Conservation (phyloP, 345 rosid species). For the Rhodamnia rubescens region DNA sequence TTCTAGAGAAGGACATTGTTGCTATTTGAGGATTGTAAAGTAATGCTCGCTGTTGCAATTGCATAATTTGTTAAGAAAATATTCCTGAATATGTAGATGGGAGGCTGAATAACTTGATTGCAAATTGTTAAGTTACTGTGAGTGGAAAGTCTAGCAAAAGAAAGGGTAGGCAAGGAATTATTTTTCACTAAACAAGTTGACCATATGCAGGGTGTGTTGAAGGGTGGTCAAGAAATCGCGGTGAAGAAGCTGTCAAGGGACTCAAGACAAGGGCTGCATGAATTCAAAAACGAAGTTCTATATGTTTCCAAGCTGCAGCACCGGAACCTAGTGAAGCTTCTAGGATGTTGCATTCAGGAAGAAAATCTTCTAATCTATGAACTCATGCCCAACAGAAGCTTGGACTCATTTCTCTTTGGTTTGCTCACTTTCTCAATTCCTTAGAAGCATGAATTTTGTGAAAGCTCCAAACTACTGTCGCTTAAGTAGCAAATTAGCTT, state of each 20-base stretch:
- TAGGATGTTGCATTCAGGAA: conserved; percentile 24
- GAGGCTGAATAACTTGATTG: not conserved
- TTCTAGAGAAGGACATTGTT: not conserved
- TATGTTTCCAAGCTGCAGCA: conserved; percentile 27
- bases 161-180: not conserved
- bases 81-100: not conserved
- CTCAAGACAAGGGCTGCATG: conserved; percentile 3
- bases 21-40: not conserved
- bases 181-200: not conserved
- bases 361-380: conserved; percentile 33
- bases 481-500: not conserved
- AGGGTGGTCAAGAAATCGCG: conserved; percentile 11
- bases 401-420: conserved; percentile 32
- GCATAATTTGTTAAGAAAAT: not conserved
- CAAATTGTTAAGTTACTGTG: not conserved
- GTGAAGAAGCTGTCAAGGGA: conserved; percentile 4
- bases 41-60: not conserved
- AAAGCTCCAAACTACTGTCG: not conserved
- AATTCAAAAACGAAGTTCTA: conserved; percentile 2
- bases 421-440: not conserved
- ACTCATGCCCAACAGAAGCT: conserved; percentile 38
- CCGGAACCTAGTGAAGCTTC: conserved; percentile 28
- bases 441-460: not conserved
- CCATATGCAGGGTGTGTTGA: conserved; percentile 1
- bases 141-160: not conserved